Conservation (phyloP, 345 rosid genomes). For the Boechera stricta region DNA sequence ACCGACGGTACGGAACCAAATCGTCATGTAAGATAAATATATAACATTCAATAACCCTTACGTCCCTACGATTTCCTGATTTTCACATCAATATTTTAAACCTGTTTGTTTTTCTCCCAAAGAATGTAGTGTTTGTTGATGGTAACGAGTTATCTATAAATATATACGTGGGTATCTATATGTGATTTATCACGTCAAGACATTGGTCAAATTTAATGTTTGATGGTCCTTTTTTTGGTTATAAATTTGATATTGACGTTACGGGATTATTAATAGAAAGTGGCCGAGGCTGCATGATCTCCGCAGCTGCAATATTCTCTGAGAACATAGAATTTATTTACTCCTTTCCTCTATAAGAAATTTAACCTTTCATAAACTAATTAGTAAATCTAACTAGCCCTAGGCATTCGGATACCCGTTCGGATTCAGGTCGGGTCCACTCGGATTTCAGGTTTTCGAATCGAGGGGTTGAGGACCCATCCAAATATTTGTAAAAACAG, state of each 20-base stretch:
- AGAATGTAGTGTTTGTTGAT: slow-evolving; percentile 18
- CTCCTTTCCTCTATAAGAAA: not conserved
- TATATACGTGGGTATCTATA: slow-evolving; percentile 16
- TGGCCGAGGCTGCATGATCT: slow-evolving; percentile 28
- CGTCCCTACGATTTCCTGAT: slow-evolving; percentile 27
- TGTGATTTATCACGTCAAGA: slow-evolving; percentile 37
- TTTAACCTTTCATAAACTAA: not conserved
- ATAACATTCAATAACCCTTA: slow-evolving; percentile 37
- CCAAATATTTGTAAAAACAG: too few relatives aligned
- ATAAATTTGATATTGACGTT: slow-evolving; percentile 23
- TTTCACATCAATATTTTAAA: slow-evolving; percentile 19
- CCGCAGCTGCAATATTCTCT: slow-evolving; percentile 35
- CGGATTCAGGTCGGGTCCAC: too few relatives aligned
- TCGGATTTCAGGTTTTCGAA: too few relatives aligned
- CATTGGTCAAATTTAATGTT: slow-evolving; percentile 25
- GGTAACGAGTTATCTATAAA: slow-evolving; percentile 22
- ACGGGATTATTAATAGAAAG: slow-evolving; percentile 24
- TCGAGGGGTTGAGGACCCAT: too few relatives aligned
- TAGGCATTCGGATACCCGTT: too few relatives aligned
- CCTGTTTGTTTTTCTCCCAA: not conserved
- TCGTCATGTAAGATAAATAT: not conserved
- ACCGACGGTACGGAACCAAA: slow-evolving; percentile 36
- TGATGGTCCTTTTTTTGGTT: slow-evolving; percentile 14
- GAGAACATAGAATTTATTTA: slow-evolving; percentile 21
- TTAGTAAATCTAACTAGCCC: not conserved